Evolutionary conservation across 306 rosid species (phyloP), one percentile per base, ranked within the genome.

Genomic region (Astragalus membranaceus): DNA sequence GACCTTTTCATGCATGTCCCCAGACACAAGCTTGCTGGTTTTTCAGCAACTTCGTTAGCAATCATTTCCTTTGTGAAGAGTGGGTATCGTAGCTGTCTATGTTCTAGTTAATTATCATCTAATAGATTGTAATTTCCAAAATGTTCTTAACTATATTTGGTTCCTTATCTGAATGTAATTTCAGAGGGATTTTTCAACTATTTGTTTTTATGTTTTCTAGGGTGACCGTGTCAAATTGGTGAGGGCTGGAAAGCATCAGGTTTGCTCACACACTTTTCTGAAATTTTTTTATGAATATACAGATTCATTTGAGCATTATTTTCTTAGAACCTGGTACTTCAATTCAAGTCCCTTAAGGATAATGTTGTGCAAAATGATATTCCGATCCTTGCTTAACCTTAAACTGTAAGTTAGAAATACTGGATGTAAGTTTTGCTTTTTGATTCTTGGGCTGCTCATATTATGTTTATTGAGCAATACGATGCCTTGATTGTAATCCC

Each of bases 11-110:
- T n/a, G n/a, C n/a, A n/a, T n/a, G n/a, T n/a, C n/a, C n/a, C n/a
- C n/a, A n/a, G n/a, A 70, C 89, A 92, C 88, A 92, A 88, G 78
- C 93, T 92, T 80, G 96, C 98, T 41, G 98, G 98, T 77, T 92
- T 92, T 85, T 89, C 96, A 23, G 98, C 98, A 64, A 92, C 96
- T 70, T 83, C 89, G 83, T 96, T 89, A 80, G 98, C 98, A 43
- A 92, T 92, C 60, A 92, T 92, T 79, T 92, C 98, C 80, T 92
- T 89, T 46, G 96, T 90, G 57, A 96, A 92, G 84, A 85, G 85
- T 68, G 96, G 98, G 98, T 90, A 86, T 64, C 61, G 12, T 69
- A 10, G 48, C 46, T 79, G 69, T 41, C 77, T 66, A 54, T 65
- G 13, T 36, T 72, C 78, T 30, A 29, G 76, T 77, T 75, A 41